phyloP scores from a whole-genome alignment of 116 monocot species.

The Trichopus zeylanicus region DNA sequence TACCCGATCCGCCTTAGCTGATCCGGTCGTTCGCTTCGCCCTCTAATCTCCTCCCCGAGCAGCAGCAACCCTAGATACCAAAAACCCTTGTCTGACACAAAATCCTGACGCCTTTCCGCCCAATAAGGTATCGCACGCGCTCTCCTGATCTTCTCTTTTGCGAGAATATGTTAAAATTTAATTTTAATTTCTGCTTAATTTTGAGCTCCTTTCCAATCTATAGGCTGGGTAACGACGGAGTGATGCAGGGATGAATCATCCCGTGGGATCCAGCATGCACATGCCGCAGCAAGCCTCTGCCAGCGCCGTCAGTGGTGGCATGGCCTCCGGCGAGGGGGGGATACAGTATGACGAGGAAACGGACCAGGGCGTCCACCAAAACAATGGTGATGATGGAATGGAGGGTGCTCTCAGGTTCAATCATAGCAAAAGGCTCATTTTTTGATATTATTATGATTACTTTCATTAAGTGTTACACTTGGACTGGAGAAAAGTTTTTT shows the following conservation, averaged over 20 bases:
- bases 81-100: too few species aligned
- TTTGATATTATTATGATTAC: too few species aligned
- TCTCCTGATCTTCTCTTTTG: neutral
- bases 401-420: conserved; percentile 37
- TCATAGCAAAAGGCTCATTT: neutral
- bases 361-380: conserved; percentile 24
- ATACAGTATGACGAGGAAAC: conserved; percentile 37
- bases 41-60: neutral
- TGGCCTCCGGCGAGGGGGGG: conserved; percentile 8
- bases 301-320: conserved; percentile 5
- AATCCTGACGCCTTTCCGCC: neutral
- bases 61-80: neutral
- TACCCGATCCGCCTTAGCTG: neutral
- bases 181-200: neutral
- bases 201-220: neutral
- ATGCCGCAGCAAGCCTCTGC: neutral
- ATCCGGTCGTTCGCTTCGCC: neutral
- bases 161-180: neutral
- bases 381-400: conserved; percentile 25
- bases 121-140: neutral
- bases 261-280: conserved; percentile 7
- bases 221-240: neutral
- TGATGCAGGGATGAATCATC: neutral
- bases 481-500: neutral
- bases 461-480: neutral